phyloP scores from a whole-genome alignment of 2,329 filamentous ascomycete species.

The Verticillium nubilum region DNA sequence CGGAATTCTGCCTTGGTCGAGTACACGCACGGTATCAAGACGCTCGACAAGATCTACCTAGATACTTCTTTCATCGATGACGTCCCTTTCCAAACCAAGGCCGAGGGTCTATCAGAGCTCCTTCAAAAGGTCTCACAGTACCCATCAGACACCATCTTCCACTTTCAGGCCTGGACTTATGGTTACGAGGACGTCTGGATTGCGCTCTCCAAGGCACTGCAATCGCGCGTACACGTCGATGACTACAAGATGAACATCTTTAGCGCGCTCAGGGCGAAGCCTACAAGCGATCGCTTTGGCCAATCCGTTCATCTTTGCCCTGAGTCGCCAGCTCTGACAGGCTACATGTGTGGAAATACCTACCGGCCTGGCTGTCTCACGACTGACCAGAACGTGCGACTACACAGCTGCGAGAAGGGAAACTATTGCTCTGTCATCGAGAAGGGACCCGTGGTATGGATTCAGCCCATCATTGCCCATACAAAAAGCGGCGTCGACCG shows the following conservation, averaged over 20 bases:
- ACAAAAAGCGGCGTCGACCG: slow-evolving; percentile 56
- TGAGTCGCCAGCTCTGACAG: slow-evolving; percentile 64
- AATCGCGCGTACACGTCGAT: slow-evolving; percentile 74
- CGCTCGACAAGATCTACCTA: slow-evolving; percentile 77
- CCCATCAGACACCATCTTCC: slow-evolving; percentile 70
- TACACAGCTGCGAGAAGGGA: slow-evolving; percentile 84
- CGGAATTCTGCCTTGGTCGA: slow-evolving; percentile 70
- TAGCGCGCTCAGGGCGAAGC: slow-evolving; percentile 47
- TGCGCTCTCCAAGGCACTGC: slow-evolving; percentile 65
- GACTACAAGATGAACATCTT: slow-evolving; percentile 75
- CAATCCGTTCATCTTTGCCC: slow-evolving; percentile 37
- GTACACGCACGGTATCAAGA: slow-evolving; percentile 61
- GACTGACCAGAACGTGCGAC: slow-evolving; percentile 49
- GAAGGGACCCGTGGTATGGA: slow-evolving; percentile 58
- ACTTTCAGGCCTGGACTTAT: slow-evolving; percentile 87
- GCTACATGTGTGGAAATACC: slow-evolving; percentile 70
- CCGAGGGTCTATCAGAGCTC: slow-evolving; percentile 70
- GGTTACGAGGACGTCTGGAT: slow-evolving; percentile 89
- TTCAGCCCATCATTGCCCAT: slow-evolving; percentile 71
- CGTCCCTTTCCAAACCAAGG: slow-evolving; percentile 53
- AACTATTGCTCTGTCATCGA: slow-evolving; percentile 48
- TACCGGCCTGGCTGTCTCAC: slow-evolving; percentile 69
- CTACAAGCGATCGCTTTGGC: slow-evolving; percentile 29
- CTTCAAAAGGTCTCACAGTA: slow-evolving; percentile 63
- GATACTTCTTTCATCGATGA: slow-evolving; percentile 70